Conservation (phyloP, 2,329 filamentous ascomycete genomes). For the Arthrobotrys musiformis region DNA sequence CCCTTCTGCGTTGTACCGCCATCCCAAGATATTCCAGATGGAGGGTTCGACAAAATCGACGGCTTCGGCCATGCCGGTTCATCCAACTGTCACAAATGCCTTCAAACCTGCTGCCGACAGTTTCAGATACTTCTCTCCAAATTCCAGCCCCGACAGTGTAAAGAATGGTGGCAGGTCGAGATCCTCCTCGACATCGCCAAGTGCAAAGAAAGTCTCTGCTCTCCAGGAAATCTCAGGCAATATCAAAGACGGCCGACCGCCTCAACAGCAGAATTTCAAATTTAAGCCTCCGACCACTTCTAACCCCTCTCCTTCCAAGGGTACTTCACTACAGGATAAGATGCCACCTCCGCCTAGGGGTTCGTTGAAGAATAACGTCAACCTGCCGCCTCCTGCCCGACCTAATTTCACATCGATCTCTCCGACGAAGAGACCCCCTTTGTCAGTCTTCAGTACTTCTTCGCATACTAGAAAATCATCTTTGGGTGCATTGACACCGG, state of each 20-base stretch:
- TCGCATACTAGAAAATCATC: constrained; percentile 49
- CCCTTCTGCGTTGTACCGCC: constrained; percentile 9
- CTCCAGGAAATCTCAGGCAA: constrained; percentile 53
- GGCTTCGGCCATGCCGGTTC: constrained; percentile 50
- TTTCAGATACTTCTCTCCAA: constrained; percentile 55
- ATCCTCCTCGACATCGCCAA: constrained; percentile 51
- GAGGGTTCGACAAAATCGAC: constrained; percentile 32
- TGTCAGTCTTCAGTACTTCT: constrained; percentile 52
- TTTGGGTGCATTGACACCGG: constrained; percentile 36
- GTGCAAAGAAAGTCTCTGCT: constrained; percentile 48
- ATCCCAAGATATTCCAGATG: constrained; percentile 32
- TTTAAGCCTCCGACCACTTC: constrained; percentile 55
- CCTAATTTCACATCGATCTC: constrained; percentile 51
- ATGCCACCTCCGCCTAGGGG: constrained; percentile 53
- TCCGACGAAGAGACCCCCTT: constrained; percentile 47
- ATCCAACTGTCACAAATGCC: constrained; percentile 53
- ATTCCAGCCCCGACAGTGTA: constrained; percentile 48
- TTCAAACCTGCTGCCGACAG: constrained; percentile 52
- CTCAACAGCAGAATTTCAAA: constrained; percentile 55
- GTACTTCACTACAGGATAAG: constrained; percentile 50
- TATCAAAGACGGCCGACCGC: constrained; percentile 51
- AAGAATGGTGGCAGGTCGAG: constrained; percentile 52
- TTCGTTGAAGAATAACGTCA: constrained; percentile 49
- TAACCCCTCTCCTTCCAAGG: constrained; percentile 51
- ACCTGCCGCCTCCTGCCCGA: constrained; percentile 42